Percentiles rank a stretch among this genome's conserved stretches.
These are phyloP conservation scores for Phytopythium helicoides DNA, from an alignment of 352 stramenopile genomes.

Conservation along the genomic window DNA sequence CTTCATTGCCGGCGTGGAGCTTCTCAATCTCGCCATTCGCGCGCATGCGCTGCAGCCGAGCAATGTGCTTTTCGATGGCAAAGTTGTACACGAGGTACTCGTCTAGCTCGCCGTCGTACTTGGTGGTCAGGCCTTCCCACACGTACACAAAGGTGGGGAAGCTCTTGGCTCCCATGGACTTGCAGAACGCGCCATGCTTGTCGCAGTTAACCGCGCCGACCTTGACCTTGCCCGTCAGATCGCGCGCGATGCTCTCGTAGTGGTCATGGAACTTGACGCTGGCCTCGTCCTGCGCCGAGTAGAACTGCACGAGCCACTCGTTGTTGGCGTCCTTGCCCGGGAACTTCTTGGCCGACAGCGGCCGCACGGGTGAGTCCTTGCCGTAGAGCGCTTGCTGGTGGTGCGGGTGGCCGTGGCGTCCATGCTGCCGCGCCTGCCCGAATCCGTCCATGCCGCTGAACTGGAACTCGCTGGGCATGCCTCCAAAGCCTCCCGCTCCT, in stretches of 20 bases:
- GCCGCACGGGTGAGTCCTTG: conserved; percentile 55
- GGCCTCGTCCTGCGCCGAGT: conserved; percentile 46
- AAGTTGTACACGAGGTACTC: conserved; percentile 86
- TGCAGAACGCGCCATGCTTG: conserved; percentile 59
- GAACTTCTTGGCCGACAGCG: conserved; percentile 74
- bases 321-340: conserved; percentile 62
- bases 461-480: conserved; percentile 68
- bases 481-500: conserved; percentile 21
- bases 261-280: conserved; percentile 59
- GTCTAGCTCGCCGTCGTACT: conserved; percentile 62
- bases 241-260: conserved; percentile 63
- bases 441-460: conserved; percentile 82
- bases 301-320: conserved; percentile 86
- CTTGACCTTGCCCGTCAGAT: conserved; percentile 68
- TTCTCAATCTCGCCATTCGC: conserved; percentile 66
- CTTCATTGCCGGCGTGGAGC: conserved; percentile 69
- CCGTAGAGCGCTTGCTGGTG: conserved; percentile 54
- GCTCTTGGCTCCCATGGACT: conserved; percentile 25
- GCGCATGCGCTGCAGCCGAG: conserved; percentile 60
- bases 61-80: conserved; percentile 79
- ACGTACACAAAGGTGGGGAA: conserved; percentile 71
- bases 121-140: conserved; percentile 47
- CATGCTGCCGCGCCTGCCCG: conserved; percentile 30
- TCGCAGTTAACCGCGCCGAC: conserved; percentile 79
- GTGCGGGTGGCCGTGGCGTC: conserved; percentile 9